Evolutionary conservation across 768 basidiomycete genomes (phyloP), one percentile per base, ranked within the genome.

Genomic region (Tulasnella sp.): DNA sequence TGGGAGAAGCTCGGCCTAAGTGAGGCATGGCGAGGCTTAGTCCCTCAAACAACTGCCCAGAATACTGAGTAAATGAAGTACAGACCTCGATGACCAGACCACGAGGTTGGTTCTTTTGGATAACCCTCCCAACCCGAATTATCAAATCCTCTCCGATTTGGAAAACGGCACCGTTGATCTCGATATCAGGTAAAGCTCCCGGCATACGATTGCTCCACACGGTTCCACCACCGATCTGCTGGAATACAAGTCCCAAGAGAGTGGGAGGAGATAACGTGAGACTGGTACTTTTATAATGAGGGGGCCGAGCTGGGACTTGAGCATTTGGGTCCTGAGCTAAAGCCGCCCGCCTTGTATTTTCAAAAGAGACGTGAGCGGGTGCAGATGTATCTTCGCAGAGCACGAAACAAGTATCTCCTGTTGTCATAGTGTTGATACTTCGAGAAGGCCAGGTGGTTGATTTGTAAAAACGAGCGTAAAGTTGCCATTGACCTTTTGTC

Each of bases 21-120:
- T 72, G 25, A n/a, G 22, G 25, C 22, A 25, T 29, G 64, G 36
- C 25, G 31, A 7, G 71, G 11, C 69, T 37, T n/a, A 1, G 31
- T 34, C n/a, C 9, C 11, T 15, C 15, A 39, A 42, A 31, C 31
- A 58, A 40, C 64, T 4, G n/a, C 19, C 31, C 31, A 19, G 0
- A 31, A 29, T 9, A 0, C 38, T n/a, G 38, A 14, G 37, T 36
- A 34, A 38, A 15, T 71, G 17, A 38, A 9, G 37, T 25, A 25
- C 67, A 25, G 19, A 76, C 74, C 74, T 76, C 74, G 19, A 76
- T 76, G 12, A 76, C 58, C n/a, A 76, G 14, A 1, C 74, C 74
- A 1, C 49, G n/a, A 25, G 34, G 74, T 34, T 68, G 58, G 29
- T 22, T 64, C 38, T 39, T 70, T 42, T 76, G 74, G 9, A 42